Conservation (phyloP, 2,329 filamentous ascomycete genomes). For the Penicillium freii region DNA sequence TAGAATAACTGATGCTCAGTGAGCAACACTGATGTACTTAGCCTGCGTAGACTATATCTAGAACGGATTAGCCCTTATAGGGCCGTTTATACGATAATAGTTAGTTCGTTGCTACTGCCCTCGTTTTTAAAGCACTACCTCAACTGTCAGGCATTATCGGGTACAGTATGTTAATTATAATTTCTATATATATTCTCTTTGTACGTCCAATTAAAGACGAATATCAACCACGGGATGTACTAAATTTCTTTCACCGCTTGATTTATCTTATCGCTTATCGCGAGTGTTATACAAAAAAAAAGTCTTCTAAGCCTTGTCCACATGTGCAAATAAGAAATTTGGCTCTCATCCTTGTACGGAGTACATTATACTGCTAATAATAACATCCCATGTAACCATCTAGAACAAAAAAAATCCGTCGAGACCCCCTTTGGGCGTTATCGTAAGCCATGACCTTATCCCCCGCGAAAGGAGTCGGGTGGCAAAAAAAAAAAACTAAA, state of each 20-base stretch:
- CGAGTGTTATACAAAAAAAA: background rate
- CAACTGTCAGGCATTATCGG: too few species aligned
- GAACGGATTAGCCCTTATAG: too few species aligned
- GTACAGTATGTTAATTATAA: background rate
- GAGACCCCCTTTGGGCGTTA: background rate
- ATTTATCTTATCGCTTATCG: conserved; percentile 12
- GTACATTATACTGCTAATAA: background rate
- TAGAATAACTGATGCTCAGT: too few species aligned
- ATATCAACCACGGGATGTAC: background rate
- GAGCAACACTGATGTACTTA: too few species aligned
- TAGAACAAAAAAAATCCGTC: background rate
- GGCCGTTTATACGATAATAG: too few species aligned
- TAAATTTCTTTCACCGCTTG: conserved; percentile 7
- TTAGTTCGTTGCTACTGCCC: too few species aligned
- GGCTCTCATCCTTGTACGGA: background rate
- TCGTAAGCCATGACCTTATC: background rate
- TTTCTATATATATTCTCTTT: background rate
- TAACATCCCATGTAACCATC: background rate
- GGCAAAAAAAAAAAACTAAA: conserved; percentile 6
- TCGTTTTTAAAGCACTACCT: too few species aligned
- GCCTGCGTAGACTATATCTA: too few species aligned
- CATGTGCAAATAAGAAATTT: background rate
- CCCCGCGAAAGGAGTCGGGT: conserved; percentile 9
- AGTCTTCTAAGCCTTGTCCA: background rate
- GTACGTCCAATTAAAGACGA: background rate